These are phyloP conservation scores for Gonapodya sp. DNA, from an alignment of 192 early-diverging fungal species.

Conservation along the genomic window DNA sequence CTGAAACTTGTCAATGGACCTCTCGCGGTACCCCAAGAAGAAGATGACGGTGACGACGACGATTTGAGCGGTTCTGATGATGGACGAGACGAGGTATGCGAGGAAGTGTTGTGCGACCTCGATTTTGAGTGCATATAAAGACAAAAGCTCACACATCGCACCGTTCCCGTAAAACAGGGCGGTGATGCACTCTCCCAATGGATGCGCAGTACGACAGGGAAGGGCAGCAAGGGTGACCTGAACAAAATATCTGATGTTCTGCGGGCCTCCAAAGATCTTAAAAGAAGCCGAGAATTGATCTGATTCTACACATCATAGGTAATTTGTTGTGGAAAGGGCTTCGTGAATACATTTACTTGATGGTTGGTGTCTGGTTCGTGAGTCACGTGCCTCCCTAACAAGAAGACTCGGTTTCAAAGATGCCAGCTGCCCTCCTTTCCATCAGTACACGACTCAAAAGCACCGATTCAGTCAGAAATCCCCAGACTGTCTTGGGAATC, in stretches of 20 bases:
- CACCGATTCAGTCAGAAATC: not conserved
- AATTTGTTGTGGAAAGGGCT: too few species aligned
- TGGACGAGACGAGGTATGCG: not conserved
- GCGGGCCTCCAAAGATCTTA: not conserved
- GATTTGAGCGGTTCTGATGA: not conserved
- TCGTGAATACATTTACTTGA: too few species aligned
- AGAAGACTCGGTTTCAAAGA: not conserved
- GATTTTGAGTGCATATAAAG: too few species aligned
- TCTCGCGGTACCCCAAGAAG: not conserved
- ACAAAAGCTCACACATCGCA: too few species aligned
- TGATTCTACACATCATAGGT: not conserved
- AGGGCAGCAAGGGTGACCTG: not conserved
- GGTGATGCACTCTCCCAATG: not conserved
- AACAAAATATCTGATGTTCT: not conserved
- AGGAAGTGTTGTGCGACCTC: too few species aligned
- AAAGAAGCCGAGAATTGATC: not conserved
- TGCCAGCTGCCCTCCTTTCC: not conserved
- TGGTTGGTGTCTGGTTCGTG: not conserved
- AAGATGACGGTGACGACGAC: not conserved
- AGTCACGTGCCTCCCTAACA: not conserved
- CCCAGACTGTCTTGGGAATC: too few species aligned
- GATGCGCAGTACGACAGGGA: not conserved
- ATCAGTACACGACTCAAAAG: not conserved
- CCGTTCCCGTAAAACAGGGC: not conserved
- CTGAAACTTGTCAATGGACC: conserved; percentile 18